phyloP scores from a whole-genome alignment of 2,329 filamentous ascomycete species.

The Colletotrichum melonis region DNA sequence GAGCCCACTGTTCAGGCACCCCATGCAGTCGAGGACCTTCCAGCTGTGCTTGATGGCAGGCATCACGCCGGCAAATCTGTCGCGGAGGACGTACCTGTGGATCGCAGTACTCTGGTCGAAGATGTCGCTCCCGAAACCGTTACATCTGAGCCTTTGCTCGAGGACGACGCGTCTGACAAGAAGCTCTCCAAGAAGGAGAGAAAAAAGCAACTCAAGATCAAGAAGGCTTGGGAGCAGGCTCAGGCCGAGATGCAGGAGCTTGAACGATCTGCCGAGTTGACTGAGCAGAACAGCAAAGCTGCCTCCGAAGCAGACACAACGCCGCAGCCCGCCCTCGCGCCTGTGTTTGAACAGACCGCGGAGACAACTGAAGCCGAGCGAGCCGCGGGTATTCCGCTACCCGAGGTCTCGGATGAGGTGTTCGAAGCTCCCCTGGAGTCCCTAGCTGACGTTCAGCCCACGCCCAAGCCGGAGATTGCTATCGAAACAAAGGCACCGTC shows the following conservation, averaged over 20 bases:
- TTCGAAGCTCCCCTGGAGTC: not conserved
- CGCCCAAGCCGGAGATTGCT: not conserved
- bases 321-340: not conserved
- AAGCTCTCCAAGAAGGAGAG: slow-evolving; percentile 40
- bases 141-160: slow-evolving; percentile 3
- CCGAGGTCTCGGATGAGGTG: not conserved
- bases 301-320: slow-evolving; percentile 1
- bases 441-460: not conserved
- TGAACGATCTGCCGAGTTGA: slow-evolving; percentile 15
- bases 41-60: not conserved
- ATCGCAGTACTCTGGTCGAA: not conserved
- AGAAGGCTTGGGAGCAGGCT: slow-evolving; percentile 33
- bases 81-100: not conserved
- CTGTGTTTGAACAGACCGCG: not conserved
- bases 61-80: not conserved
- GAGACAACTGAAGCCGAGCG: not conserved
- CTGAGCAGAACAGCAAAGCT: slow-evolving; percentile 5
- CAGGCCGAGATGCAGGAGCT: slow-evolving; percentile 24
- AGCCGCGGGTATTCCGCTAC: not conserved
- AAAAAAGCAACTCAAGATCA: slow-evolving; percentile 38
- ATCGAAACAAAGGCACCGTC: not conserved
- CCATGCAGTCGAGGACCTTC: not conserved
- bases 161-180: slow-evolving; percentile 2
- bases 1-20: not conserved
- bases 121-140: not conserved